Evolutionary conservation across 2,329 filamentous ascomycete genomes (phyloP).

Genomic region (Stagonosporopsis chrysanthemi): DNA sequence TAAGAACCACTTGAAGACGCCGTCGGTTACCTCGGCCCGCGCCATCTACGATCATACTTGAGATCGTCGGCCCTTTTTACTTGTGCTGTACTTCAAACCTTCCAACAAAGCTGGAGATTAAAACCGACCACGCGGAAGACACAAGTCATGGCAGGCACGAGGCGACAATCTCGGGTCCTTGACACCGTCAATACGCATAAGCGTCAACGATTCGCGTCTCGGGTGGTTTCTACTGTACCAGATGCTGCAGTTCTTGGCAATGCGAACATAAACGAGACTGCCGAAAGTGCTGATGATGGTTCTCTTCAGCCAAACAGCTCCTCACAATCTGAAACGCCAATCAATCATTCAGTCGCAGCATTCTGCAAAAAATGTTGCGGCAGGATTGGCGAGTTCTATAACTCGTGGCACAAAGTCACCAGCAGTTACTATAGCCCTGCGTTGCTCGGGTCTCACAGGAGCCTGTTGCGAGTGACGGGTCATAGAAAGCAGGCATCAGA

Average conservation of each 20-base stretch:
- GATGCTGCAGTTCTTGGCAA: slow-evolving; percentile 8
- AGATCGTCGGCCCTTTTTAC: slow-evolving; percentile 14
- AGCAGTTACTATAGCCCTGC: slow-evolving; percentile 47
- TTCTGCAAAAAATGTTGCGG: slow-evolving; percentile 41
- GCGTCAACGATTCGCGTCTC: slow-evolving; percentile 22
- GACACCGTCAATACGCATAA: slow-evolving; percentile 23
- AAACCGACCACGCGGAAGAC: background rate
- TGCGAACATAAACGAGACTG: slow-evolving; percentile 15
- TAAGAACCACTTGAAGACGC: background rate
- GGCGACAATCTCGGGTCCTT: slow-evolving; percentile 32
- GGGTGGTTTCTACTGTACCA: slow-evolving; percentile 13
- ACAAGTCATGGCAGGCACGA: slow-evolving; percentile 33
- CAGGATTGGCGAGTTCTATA: slow-evolving; percentile 48
- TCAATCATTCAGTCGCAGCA: slow-evolving; percentile 36
- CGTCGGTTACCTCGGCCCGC: slow-evolving; percentile 1
- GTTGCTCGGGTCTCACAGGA: slow-evolving; percentile 44
- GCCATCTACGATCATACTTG: background rate
- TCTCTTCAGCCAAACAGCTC: slow-evolving; percentile 10
- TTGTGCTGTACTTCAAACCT: slow-evolving; percentile 10
- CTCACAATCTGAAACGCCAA: slow-evolving; percentile 16
- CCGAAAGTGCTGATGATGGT: slow-evolving; percentile 23
- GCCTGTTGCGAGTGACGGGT: slow-evolving; percentile 33
- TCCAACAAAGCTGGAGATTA: background rate
- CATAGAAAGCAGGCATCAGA: slow-evolving; percentile 39
- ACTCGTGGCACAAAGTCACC: slow-evolving; percentile 47